Evolutionary conservation across 306 rosid genomes (phyloP), one percentile per base, ranked within the genome.

Genomic region (Fragaria nilgerrensis): DNA sequence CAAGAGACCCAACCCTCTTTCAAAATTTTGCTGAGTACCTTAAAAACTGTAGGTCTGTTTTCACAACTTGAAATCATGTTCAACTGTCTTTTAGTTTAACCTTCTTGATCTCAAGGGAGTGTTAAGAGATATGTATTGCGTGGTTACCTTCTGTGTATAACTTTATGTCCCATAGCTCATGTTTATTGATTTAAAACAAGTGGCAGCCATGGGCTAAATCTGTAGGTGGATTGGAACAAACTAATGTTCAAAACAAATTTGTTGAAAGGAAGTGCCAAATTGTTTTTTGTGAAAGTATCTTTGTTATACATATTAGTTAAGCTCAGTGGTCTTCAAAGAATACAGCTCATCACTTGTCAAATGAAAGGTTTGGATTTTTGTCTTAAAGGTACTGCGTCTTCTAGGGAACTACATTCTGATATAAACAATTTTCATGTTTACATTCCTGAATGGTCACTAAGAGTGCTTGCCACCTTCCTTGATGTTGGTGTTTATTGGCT

Each of bases 91-190:
- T 58, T 70, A 70, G 43, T 36, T 36, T 36, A 25, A 47, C 58
- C 59, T 27, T 69, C 37, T 69, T 22, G 34, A 45, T 62, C 37
- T 62, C 37, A 64, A 34, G 69, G 69, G 12, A 64, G 69, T 64
- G 69, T 14, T 34, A 32, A 34, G 69, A 8, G 9, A 7, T 64
- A 64, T 64, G 45, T 16, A 16, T 16, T 9, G 36, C 12, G 12
- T 65, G 70, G 47, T 65, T 34, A 64, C 45, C 45, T 32, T 9
- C 45, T 34, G 69, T 64, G 12, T 13, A 64, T 32, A 16, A 34
- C 37, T 5, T 32, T 64, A 20, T 34, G 34, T 8, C 23, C 19
- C 17, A 3, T 36, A 65, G 11, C 70, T 36, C 32, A 32, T 62
- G 32, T 0, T 63, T 63, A 36, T 65, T 47, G 41, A 27, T 27